phyloP scores from a whole-genome alignment of 495 filamentous ascomycete species.

The Penicillium antarcticum region DNA sequence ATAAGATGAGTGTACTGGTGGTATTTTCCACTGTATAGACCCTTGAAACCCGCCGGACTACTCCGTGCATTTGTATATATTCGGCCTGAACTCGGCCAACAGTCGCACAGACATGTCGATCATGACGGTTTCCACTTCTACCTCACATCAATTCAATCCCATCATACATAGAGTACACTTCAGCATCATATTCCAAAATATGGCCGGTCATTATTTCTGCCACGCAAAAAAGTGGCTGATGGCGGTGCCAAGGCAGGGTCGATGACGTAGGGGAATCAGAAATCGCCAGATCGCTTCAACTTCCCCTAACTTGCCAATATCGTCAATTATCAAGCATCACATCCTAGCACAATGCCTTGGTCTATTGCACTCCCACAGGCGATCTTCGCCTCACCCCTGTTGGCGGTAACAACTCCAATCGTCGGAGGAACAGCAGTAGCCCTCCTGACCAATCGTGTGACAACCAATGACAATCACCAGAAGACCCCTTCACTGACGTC shows the following conservation, averaged over 20 bases:
- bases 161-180: no score
- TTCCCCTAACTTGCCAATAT: conserved; percentile 6
- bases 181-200: no score
- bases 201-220: no score
- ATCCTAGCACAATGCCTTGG: conserved; percentile 30
- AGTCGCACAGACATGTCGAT: conserved; percentile 2
- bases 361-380: conserved; percentile 33
- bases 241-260: background rate
- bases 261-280: conserved; percentile 12
- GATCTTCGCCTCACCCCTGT: conserved; percentile 32
- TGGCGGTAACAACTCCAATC: conserved; percentile 34
- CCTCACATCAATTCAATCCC: background rate
- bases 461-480: background rate
- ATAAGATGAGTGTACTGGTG: background rate
- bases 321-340: background rate
- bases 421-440: conserved; percentile 27
- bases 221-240: background rate
- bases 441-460: conserved; percentile 33
- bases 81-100: background rate
- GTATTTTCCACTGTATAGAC: background rate
- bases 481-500: no score
- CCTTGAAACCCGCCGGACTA: conserved; percentile 1
- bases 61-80: background rate
- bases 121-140: background rate
- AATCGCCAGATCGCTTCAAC: conserved; percentile 9